These are phyloP conservation scores for Neurospora sp. DNA, from an alignment of 495 filamentous ascomycete species.

Conservation along the genomic window DNA sequence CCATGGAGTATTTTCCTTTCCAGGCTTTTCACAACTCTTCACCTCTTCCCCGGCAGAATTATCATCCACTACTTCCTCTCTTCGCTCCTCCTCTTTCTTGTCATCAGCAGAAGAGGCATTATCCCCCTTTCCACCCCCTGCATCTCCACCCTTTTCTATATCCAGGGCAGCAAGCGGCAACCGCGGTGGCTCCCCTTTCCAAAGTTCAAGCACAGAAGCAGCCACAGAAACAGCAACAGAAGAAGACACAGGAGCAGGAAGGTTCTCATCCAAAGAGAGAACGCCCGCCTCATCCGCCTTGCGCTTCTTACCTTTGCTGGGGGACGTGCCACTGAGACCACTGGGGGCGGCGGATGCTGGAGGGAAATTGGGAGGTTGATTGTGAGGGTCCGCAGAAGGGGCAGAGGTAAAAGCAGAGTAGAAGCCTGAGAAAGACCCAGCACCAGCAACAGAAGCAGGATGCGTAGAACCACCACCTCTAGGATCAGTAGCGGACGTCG, in stretches of 20 bases:
- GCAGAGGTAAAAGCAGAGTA: background rate
- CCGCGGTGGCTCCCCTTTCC: background rate
- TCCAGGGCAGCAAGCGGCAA: background rate
- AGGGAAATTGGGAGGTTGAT: background rate
- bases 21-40: background rate
- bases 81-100: background rate
- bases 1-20: background rate
- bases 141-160: background rate
- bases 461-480: background rate
- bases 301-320: background rate
- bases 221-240: background rate
- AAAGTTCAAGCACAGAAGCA: background rate
- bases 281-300: background rate
- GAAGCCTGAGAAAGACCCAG: background rate
- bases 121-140: background rate
- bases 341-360: background rate
- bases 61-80: background rate
- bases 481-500: background rate
- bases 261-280: background rate
- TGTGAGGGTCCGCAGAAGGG: background rate
- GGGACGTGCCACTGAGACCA: background rate
- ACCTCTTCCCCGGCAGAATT: background rate
- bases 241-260: background rate
- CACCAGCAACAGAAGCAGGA: background rate
- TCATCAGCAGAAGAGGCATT: background rate